A percentile compares a stretch with the other conserved stretches of the same genome.
Conservation (phyloP, 2,329 filamentous ascomycete species). For the Sporothrix humicola region DNA sequence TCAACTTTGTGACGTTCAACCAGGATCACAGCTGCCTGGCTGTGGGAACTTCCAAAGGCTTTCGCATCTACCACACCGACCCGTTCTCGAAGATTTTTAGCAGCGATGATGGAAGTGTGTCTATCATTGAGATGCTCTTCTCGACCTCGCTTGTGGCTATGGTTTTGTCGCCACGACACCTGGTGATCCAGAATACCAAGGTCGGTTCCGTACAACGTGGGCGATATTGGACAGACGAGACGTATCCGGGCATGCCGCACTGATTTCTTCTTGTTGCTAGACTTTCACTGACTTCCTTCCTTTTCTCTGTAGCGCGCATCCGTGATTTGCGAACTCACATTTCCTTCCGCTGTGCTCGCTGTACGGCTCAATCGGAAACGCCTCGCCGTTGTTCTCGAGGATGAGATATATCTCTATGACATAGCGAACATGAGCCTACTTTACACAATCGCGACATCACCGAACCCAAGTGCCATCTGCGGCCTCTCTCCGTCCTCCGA, state of each 20-base stretch:
- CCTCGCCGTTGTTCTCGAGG: slow-evolving; percentile 89
- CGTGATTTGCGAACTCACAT: slow-evolving; percentile 97
- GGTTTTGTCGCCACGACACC: slow-evolving; percentile 85
- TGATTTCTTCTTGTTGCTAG: neutral
- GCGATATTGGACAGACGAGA: too few relatives aligned
- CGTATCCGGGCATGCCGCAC: too few relatives aligned
- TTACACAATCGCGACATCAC: slow-evolving; percentile 89
- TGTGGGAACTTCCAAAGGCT: slow-evolving; percentile 92
- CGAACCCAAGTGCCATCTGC: slow-evolving; percentile 90
- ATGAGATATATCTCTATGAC: slow-evolving; percentile 97
- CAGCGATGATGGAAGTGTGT: slow-evolving; percentile 92
- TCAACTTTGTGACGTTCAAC: slow-evolving; percentile 99
- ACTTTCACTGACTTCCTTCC: too few relatives aligned
- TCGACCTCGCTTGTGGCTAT: slow-evolving; percentile 95
- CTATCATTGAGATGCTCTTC: slow-evolving; percentile 98
- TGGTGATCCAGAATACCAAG: slow-evolving; percentile 98
- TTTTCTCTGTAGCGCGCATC: slow-evolving; percentile 60
- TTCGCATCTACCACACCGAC: slow-evolving; percentile 95
- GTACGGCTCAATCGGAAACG: slow-evolving; percentile 94
- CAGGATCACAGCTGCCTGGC: slow-evolving; percentile 98
- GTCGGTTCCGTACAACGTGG: slow-evolving; percentile 52
- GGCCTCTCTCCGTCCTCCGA: slow-evolving; percentile 93
- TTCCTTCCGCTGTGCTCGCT: slow-evolving; percentile 93
- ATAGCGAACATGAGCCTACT: slow-evolving; percentile 98
- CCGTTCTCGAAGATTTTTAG: slow-evolving; percentile 95